A percentile compares a stretch with the other conserved stretches of the same genome.
phyloP scores from a whole-genome alignment of 2,329 filamentous ascomycete genomes.

The Aureobasidium musti region DNA sequence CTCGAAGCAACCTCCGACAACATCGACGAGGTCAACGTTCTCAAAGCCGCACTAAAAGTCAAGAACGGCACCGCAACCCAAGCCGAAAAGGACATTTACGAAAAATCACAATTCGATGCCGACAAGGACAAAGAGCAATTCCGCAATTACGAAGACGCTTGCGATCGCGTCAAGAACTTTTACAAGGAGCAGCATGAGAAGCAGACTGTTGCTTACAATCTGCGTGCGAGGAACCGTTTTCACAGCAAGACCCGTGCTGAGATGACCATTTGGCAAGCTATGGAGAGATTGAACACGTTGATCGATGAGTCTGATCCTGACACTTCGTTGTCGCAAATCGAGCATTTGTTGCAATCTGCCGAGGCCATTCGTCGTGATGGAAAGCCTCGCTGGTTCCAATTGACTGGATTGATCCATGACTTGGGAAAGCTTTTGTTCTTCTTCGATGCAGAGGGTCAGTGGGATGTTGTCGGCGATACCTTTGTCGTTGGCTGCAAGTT shows the following conservation, averaged over 20 bases:
- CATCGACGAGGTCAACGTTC: constrained; percentile 62
- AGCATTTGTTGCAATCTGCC: constrained; percentile 84
- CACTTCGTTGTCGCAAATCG: constrained; percentile 82
- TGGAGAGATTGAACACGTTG: constrained; percentile 87
- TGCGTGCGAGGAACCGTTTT: constrained; percentile 73
- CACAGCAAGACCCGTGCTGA: constrained; percentile 66
- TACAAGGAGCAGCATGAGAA: constrained; percentile 72
- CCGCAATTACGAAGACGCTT: constrained; percentile 79
- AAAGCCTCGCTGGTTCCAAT: constrained; percentile 79
- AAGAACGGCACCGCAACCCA: constrained; percentile 51
- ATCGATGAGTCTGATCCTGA: constrained; percentile 92
- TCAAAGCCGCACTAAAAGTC: constrained; percentile 57
- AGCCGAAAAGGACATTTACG: constrained; percentile 54
- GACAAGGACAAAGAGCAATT: constrained; percentile 79
- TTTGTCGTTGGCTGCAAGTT: constrained; percentile 78
- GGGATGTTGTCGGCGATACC: constrained; percentile 89
- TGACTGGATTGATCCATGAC: constrained; percentile 76
- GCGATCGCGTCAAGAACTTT: constrained; percentile 82
- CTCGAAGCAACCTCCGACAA: constrained; percentile 61
- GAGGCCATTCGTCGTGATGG: constrained; percentile 86
- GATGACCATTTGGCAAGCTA: constrained; percentile 88
- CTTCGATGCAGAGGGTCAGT: constrained; percentile 81
- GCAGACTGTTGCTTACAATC: constrained; percentile 82
- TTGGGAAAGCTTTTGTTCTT: constrained; percentile 79
- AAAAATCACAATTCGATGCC: constrained; percentile 67